Base-by-base conservation (phyloP, 163 green algal genomes). In the Prototheca wickerhamii region DNA sequence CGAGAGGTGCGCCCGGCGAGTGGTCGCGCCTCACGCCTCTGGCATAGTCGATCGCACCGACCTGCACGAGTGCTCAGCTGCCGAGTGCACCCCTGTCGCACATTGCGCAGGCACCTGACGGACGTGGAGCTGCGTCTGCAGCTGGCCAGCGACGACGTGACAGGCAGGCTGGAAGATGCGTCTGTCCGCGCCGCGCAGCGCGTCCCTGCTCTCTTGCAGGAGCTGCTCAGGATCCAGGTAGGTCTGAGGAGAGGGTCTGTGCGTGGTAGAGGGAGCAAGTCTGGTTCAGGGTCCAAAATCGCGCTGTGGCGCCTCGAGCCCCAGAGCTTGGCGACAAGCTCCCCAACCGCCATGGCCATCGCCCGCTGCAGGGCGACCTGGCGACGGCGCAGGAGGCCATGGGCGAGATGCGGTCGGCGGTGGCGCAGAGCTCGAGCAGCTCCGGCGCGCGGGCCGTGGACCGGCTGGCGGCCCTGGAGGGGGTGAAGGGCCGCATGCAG, bases 91-190 rank as follows among this genome's bases (percentile, higher is more conserved):
- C 26, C 30, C 26, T 64, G 1, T 12, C 5, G 25, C 25, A 33
- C 6, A 15, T 25, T 4, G 18, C 4, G 7, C 69, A 86, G 79
- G 52, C 82, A 81, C 58, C 73, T 97, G 10, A 73, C 81, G 0
- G 90, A 96, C 63, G 61, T 95, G 43, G 90, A 97, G 69, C 93
- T 96, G 82, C 74, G 86, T 40, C 70, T 96, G 61, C 84, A 95
- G 70, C 68, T 97, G 30, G 64, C 75, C 2, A 78, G 78, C 25
- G 91, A 96, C 81, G 90, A 97, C 40, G 77, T 93, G 30, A 74
- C 83, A 17, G 65, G 78, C 0, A 70, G 69, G 25, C 72, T 96
- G 28, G 75, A 89, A 25, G 86, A 93, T 29, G 65, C 77, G 58
- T 87, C 76, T 64, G 30, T 50, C 1, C 61, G 79, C 18, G 87